Percentiles rank a stretch among this genome's conserved stretches.
phyloP scores from a whole-genome alignment of 768 basidiomycete species.

The Mycena polygramma region DNA sequence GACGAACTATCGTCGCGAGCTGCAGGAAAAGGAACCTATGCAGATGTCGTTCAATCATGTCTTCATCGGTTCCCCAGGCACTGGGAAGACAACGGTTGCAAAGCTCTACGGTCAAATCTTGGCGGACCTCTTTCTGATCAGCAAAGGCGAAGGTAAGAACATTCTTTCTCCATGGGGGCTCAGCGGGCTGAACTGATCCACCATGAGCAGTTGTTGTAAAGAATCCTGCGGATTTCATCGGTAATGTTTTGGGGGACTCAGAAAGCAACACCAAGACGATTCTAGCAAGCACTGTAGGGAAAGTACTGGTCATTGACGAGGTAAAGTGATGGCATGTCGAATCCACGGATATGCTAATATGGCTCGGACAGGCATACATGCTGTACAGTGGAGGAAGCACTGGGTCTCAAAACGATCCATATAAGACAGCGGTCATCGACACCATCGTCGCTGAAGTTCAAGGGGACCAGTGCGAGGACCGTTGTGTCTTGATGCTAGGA shows the following conservation, averaged over 20 bases:
- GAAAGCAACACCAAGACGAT: slow-evolving; percentile 72
- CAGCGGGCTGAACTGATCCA: not conserved
- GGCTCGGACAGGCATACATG: slow-evolving; percentile 69
- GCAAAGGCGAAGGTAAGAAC: slow-evolving; percentile 75
- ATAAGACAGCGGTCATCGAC: slow-evolving; percentile 78
- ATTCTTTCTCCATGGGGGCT: not conserved
- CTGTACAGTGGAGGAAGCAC: slow-evolving; percentile 61
- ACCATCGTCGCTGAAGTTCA: slow-evolving; percentile 83
- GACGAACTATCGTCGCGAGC: slow-evolving; percentile 72
- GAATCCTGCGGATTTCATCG: slow-evolving; percentile 80
- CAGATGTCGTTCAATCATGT: slow-evolving; percentile 72
- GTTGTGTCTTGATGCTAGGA: slow-evolving; percentile 74
- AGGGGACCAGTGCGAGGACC: slow-evolving; percentile 75
- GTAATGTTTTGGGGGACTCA: slow-evolving; percentile 67
- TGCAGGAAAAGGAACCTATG: slow-evolving; percentile 66
- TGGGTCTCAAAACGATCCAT: slow-evolving; percentile 57
- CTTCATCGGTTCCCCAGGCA: slow-evolving; percentile 77
- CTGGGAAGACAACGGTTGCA: slow-evolving; percentile 80
- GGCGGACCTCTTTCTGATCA: slow-evolving; percentile 72
- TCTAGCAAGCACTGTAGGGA: slow-evolving; percentile 68
- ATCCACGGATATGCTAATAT: not conserved
- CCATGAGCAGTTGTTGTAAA: slow-evolving; percentile 66
- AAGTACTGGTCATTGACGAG: slow-evolving; percentile 81
- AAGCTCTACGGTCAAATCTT: slow-evolving; percentile 76
- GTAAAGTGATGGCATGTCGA: slow-evolving; percentile 43